Percentiles rank a stretch among this genome's conserved stretches.
Conservation (phyloP, 768 basidiomycete species). For the Holtermannia corniformis region DNA sequence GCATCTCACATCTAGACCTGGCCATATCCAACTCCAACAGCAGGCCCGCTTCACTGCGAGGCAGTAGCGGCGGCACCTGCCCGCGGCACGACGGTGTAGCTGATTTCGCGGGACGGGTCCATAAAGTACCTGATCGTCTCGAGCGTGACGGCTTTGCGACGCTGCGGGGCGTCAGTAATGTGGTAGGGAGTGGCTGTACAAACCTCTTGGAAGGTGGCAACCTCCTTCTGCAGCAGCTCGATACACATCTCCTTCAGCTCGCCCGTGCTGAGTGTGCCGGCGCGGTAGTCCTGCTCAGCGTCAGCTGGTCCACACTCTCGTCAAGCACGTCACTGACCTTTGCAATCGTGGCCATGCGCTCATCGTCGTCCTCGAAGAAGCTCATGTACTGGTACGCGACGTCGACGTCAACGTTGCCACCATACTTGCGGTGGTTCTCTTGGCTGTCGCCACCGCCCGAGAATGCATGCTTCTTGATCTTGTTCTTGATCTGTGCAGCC, state of each 20-base stretch:
- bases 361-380: conserved; percentile 94
- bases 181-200: conserved; percentile 8
- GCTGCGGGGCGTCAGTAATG: conserved; percentile 45
- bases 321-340: conserved; percentile 48
- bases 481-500: conserved; percentile 87
- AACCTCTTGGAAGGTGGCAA: conserved; percentile 76
- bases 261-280: conserved; percentile 75
- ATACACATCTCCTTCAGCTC: conserved; percentile 88
- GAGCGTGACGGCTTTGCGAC: conserved; percentile 69
- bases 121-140: conserved; percentile 66
- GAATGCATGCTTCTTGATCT: conserved; percentile 92
- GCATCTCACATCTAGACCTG: too few relatives aligned
- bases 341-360: conserved; percentile 65
- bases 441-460: conserved; percentile 92
- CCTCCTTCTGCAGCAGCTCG: conserved; percentile 66
- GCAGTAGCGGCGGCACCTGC: too few relatives aligned
- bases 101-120: conserved; percentile 69
- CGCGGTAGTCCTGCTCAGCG: conserved; percentile 68
- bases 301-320: conserved; percentile 2
- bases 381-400: conserved; percentile 88
- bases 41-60: too few relatives aligned
- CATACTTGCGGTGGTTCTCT: conserved; percentile 79
- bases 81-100: conserved; percentile 15
- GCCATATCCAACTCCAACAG: too few relatives aligned
- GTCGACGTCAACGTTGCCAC: conserved; percentile 90